Percentiles rank a stretch among this genome's conserved stretches.
Conservation (phyloP, 805 yeast species). For the Kazachstania viticola region DNA sequence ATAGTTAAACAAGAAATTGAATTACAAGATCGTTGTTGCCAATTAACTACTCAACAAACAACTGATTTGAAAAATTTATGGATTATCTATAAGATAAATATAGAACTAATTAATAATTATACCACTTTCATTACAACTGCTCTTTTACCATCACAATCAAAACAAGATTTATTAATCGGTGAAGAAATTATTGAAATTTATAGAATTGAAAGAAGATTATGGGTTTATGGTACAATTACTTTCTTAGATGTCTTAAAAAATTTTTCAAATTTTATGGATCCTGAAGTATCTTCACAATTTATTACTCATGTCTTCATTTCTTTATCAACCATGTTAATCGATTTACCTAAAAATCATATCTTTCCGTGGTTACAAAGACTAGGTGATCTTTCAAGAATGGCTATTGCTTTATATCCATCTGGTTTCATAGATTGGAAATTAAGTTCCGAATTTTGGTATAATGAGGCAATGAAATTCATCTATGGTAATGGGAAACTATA, state of each 20-base stretch:
- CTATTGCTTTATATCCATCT: conserved; percentile 72
- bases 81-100: conserved; percentile 59
- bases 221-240: conserved; percentile 82
- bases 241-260: conserved; percentile 67
- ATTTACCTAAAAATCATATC: conserved; percentile 26
- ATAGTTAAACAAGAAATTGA: conserved; percentile 58
- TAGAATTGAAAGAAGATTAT: conserved; percentile 66
- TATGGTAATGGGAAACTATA: conserved; percentile 80
- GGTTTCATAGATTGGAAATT: conserved; percentile 78
- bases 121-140: conserved; percentile 64
- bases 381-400: conserved; percentile 81
- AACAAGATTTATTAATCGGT: conserved; percentile 33
- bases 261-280: conserved; percentile 63
- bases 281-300: conserved; percentile 66
- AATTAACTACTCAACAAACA: conserved; percentile 41
- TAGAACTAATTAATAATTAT: conserved; percentile 56
- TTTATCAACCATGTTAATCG: conserved; percentile 31
- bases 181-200: conserved; percentile 66
- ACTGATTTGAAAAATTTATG: conserved; percentile 54
- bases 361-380: conserved; percentile 67
- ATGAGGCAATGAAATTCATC: conserved; percentile 56
- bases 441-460: conserved; percentile 76
- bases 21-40: conserved; percentile 60
- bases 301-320: conserved; percentile 58
- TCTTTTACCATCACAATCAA: conserved; percentile 56